phyloP scores from a whole-genome alignment of 768 basidiomycete species.

The Russula dissimulans region DNA sequence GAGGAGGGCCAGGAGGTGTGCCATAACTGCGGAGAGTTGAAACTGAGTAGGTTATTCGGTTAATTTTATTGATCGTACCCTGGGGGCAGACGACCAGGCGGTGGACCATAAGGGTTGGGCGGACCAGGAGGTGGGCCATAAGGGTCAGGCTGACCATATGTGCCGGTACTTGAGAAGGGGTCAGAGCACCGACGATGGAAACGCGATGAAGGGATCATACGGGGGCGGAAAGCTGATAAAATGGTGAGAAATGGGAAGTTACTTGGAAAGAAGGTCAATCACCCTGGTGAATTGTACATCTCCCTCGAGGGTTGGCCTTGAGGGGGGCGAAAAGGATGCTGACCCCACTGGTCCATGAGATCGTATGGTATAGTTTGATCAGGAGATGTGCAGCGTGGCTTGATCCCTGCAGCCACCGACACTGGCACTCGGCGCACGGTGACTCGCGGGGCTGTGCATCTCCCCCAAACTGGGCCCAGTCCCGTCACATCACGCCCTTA shows the following conservation, averaged over 20 bases:
- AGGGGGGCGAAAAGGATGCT: no score
- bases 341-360: no score
- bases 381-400: no score
- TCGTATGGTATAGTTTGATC: no score
- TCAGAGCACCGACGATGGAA: background rate
- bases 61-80: conserved; percentile 8
- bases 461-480: no score
- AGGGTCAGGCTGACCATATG: conserved; percentile 10
- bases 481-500: background rate
- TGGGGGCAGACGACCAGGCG: conserved; percentile 17
- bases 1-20: conserved; percentile 9
- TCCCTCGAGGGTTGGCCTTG: no score
- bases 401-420: no score
- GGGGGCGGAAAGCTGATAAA: conserved; percentile 9
- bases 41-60: background rate
- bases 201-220: background rate
- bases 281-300: no score
- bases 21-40: background rate
- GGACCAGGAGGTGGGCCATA: background rate
- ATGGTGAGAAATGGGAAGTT: background rate
- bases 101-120: conserved; percentile 18
- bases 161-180: background rate
- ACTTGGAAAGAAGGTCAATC: no score
- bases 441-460: no score
- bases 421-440: no score